These are phyloP conservation scores for Termitomyces sp. DNA, from an alignment of 768 basidiomycete species.

Conservation along the genomic window DNA sequence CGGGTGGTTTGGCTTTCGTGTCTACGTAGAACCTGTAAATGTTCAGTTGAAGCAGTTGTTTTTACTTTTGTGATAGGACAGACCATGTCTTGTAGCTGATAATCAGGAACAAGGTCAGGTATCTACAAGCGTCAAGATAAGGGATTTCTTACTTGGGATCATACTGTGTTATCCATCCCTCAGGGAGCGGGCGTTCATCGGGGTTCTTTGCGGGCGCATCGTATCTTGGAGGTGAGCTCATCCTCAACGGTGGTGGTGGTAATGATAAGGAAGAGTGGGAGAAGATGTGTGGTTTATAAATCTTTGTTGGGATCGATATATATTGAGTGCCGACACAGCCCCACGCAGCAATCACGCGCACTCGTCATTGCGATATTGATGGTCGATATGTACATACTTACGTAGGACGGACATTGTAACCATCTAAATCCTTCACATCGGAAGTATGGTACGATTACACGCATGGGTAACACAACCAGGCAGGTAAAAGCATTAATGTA, in stretches of 20 bases:
- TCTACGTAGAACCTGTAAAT: constrained; percentile 71
- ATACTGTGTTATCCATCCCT: constrained; percentile 65
- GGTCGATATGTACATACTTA: background rate
- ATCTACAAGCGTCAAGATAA: constrained; percentile 13
- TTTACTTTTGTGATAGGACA: constrained; percentile 9
- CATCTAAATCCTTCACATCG: background rate
- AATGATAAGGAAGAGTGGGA: constrained; percentile 2
- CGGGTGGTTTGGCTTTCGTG: constrained; percentile 53
- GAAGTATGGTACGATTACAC: background rate
- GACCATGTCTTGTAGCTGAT: constrained; percentile 64
- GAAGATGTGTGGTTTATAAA: background rate
- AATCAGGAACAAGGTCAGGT: background rate
- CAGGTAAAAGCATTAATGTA: background rate
- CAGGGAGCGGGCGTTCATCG: constrained; percentile 58
- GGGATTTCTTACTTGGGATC: constrained; percentile 52
- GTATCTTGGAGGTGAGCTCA: constrained; percentile 34
- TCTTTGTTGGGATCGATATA: background rate
- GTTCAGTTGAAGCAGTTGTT: background rate
- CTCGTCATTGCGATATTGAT: background rate
- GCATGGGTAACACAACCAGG: background rate
- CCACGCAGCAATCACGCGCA: constrained; percentile 3
- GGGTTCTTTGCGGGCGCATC: constrained; percentile 28
- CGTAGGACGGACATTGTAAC: background rate
- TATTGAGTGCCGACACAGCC: constrained; percentile 1
- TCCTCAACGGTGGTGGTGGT: constrained; percentile 30